A percentile compares a stretch with the other conserved stretches of the same genome.
phyloP scores from a whole-genome alignment of 495 filamentous ascomycete genomes.

The Hypoxylon rickii region DNA sequence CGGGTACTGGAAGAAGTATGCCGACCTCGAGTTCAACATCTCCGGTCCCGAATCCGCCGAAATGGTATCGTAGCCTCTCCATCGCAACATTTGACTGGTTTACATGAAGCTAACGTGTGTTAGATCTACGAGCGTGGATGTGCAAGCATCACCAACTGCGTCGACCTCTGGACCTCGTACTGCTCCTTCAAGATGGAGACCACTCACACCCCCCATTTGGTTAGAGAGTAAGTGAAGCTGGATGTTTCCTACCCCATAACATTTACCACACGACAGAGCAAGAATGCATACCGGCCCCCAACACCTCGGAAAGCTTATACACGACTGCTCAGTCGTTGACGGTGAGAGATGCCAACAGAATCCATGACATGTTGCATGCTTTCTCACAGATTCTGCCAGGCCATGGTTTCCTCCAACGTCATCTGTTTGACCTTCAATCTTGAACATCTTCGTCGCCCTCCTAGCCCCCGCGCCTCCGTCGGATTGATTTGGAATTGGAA shows the following conservation, averaged over 20 bases:
- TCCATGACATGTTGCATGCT: slow-evolving; percentile 52
- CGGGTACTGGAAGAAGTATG: slow-evolving; percentile 99
- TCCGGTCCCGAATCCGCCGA: slow-evolving; percentile 96
- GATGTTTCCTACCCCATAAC: slow-evolving; percentile 75
- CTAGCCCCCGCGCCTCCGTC: slow-evolving; percentile 49
- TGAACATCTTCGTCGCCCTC: slow-evolving; percentile 49
- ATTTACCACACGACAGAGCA: slow-evolving; percentile 42
- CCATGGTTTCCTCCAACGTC: slow-evolving; percentile 52
- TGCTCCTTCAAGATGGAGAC: slow-evolving; percentile 97
- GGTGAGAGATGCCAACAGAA: slow-evolving; percentile 60
- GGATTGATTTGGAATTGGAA: slow-evolving; percentile 56
- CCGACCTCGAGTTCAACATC: slow-evolving; percentile 94
- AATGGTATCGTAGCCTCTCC: slow-evolving; percentile 66
- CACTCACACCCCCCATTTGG: slow-evolving; percentile 88
- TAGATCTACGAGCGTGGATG: slow-evolving; percentile 95
- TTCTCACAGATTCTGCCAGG: slow-evolving; percentile 65
- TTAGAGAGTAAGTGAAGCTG: slow-evolving; percentile 96
- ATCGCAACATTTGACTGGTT: background rate
- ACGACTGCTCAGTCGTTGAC: slow-evolving; percentile 46
- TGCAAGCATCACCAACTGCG: slow-evolving; percentile 88
- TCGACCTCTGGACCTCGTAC: slow-evolving; percentile 96
- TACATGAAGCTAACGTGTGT: background rate
- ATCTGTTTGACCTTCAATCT: slow-evolving; percentile 50
- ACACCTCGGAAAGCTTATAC: slow-evolving; percentile 21
- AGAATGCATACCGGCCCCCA: slow-evolving; percentile 41